Evolutionary conservation across 2,329 filamentous ascomycete genomes (phyloP).

Genomic region (Fusarium sp.): DNA sequence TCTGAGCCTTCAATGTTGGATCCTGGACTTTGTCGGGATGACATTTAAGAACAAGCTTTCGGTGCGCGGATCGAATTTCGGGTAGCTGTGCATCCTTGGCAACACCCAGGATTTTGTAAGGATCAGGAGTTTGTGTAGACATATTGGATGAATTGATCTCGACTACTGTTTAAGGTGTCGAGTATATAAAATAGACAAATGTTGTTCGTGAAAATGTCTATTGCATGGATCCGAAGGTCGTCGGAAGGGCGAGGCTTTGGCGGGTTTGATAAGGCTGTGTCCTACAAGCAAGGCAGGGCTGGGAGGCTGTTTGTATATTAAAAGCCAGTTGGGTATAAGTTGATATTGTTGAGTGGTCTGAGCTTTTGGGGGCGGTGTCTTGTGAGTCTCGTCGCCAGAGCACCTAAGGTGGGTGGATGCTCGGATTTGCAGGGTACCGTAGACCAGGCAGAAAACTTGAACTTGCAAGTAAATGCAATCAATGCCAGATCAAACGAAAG

Average conservation of each 20-base stretch:
- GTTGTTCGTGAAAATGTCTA: conserved; percentile 29
- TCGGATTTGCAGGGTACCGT: conserved; percentile 41
- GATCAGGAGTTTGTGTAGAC: conserved; percentile 73
- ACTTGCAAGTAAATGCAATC: conserved; percentile 36
- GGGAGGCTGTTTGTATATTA: conserved; percentile 41
- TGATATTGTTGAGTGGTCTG: conserved; percentile 43
- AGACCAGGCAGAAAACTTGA: conserved; percentile 44
- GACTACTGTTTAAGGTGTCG: conserved; percentile 28
- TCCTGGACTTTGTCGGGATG: conserved; percentile 93
- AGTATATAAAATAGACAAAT: conserved; percentile 27
- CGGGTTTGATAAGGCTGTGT: conserved; percentile 41
- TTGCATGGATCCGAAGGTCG: conserved; percentile 43
- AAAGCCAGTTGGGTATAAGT: conserved; percentile 38
- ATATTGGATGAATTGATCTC: conserved; percentile 49
- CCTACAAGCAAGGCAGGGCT: conserved; percentile 35
- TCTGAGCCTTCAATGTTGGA: conserved; percentile 77
- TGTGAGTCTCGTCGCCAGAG: conserved; percentile 44
- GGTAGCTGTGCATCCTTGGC: conserved; percentile 74
- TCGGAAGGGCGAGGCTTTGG: conserved; percentile 39
- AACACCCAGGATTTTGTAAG: conserved; percentile 82
- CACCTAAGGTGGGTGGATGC: conserved; percentile 39
- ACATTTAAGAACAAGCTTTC: conserved; percentile 87
- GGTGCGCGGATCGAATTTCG: conserved; percentile 82
- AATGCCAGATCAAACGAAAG: conserved; percentile 42
- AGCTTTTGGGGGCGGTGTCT: conserved; percentile 46